Percentiles rank a stretch among this genome's conserved stretches.
phyloP scores from a whole-genome alignment of 2,329 filamentous ascomycete species.

The Neofusicoccum sp. region DNA sequence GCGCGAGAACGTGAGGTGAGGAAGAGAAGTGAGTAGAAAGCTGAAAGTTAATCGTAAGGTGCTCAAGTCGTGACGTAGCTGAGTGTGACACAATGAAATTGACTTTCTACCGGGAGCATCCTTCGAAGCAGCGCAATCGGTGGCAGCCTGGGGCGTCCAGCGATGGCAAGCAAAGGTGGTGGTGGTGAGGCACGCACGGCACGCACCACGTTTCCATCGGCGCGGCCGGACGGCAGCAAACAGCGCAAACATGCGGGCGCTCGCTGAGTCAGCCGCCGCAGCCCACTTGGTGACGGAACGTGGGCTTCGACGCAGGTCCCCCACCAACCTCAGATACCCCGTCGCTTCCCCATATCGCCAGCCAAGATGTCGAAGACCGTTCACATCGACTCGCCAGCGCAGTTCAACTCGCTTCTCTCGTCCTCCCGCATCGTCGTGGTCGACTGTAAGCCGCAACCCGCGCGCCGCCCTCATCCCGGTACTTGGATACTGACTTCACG shows the following conservation, averaged over 20 bases:
- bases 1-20: neutral
- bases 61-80: neutral
- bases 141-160: neutral
- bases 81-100: neutral
- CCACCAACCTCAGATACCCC: conserved; percentile 8
- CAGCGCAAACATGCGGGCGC: conserved; percentile 2
- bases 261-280: neutral
- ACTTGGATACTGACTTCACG: conserved; percentile 24
- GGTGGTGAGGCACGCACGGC: neutral
- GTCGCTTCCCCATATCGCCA: conserved; percentile 4
- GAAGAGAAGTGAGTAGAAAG: neutral
- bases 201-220: neutral
- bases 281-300: conserved; percentile 5
- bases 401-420: conserved; percentile 62
- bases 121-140: neutral
- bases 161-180: neutral
- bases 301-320: neutral
- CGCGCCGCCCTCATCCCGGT: conserved; percentile 24
- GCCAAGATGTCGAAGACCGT: conserved; percentile 49
- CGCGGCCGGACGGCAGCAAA: neutral
- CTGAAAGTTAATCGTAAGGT: neutral
- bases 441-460: conserved; percentile 69
- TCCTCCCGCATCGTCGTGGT: conserved; percentile 79
- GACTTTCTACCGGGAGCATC: neutral
- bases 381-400: conserved; percentile 45